Evolutionary conservation across 805 yeast species (phyloP), one percentile per base, ranked within the genome.

Genomic region (Diddensiella santjacobensis): DNA sequence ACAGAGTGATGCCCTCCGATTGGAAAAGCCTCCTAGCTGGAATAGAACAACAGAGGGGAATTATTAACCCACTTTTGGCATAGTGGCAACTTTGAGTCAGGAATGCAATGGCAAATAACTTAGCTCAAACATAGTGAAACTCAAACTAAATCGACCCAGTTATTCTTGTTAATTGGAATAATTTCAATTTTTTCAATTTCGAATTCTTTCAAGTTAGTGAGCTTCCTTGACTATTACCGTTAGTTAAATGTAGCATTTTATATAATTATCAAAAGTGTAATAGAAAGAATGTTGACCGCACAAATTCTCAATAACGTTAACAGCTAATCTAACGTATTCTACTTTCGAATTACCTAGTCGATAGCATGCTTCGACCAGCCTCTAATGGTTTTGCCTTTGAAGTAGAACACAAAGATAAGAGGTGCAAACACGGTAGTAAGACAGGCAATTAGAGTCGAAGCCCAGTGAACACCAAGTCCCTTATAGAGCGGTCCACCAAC

Each of bases 401-500:
- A 17, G 20, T n/a, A n/a, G 18, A 35, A 17, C 8, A 35, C 38
- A 15, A 35, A 35, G 15, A 17, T 13, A 8, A 35, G 20, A n/a
- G 38, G 38, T 10, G 20, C 20, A 10, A 17, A 13, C 6, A 13
- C 15, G 10, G 20, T n/a, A 8, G 38, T 17, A 8, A 35, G 20
- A 17, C 8, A 6, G 20, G 38, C 38, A 8, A 35, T n/a, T 13
- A 35, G 15, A 17, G 38, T 35, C 20, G 20, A 35, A 13, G 38
- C 38, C 93, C 93, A 87, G 58, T 77, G 84, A 54, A 83, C 77
- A 39, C 80, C 79, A 60, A 87, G 69, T 41, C 73, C 81, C 19
- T 74, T 63, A 70, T 83, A 84, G 93, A 87, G 85, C 67, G 87
- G 96, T 20, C 81, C 78, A 1, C 88, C 84, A 69, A 88, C 87